These are phyloP conservation scores for Ilyonectria destructans DNA, from an alignment of 2,329 filamentous ascomycete genomes.

Conservation along the genomic window DNA sequence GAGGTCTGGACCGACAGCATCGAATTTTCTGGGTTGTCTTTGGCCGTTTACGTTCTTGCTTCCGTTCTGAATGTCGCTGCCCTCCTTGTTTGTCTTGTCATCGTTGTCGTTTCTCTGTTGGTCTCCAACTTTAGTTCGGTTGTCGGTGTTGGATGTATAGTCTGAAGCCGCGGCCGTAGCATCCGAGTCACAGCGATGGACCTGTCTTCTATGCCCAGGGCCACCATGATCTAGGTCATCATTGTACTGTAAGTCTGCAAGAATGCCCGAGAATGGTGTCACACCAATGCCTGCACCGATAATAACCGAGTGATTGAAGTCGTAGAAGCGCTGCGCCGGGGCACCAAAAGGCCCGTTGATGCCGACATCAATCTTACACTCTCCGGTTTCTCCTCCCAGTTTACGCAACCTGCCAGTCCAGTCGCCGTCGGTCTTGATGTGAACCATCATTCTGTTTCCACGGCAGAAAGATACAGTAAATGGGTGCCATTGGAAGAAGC, in stretches of 20 bases:
- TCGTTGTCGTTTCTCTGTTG: too few relatives aligned
- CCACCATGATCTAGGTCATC: conserved; percentile 57
- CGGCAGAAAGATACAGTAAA: conserved; percentile 72
- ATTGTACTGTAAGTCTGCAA: conserved; percentile 68
- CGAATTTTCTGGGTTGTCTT: background rate
- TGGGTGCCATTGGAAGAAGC: conserved; percentile 72
- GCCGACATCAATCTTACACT: conserved; percentile 63
- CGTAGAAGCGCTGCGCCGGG: conserved; percentile 72
- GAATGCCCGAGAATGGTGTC: conserved; percentile 71
- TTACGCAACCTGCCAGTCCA: conserved; percentile 67
- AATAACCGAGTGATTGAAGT: conserved; percentile 70
- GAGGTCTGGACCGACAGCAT: conserved; percentile 16
- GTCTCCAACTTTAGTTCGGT: background rate
- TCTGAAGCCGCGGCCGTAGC: background rate
- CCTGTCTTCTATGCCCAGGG: conserved; percentile 32
- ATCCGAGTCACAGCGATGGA: conserved; percentile 27
- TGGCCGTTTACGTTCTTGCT: background rate
- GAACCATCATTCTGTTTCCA: conserved; percentile 67
- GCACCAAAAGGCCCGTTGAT: conserved; percentile 73
- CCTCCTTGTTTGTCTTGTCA: background rate
- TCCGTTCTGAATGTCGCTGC: background rate
- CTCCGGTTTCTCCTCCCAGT: conserved; percentile 56
- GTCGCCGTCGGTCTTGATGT: conserved; percentile 73
- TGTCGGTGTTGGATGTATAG: background rate
- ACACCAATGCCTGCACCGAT: conserved; percentile 72